phyloP scores from a whole-genome alignment of 768 basidiomycete species.

The Boletus pseudo-olivaceus region DNA sequence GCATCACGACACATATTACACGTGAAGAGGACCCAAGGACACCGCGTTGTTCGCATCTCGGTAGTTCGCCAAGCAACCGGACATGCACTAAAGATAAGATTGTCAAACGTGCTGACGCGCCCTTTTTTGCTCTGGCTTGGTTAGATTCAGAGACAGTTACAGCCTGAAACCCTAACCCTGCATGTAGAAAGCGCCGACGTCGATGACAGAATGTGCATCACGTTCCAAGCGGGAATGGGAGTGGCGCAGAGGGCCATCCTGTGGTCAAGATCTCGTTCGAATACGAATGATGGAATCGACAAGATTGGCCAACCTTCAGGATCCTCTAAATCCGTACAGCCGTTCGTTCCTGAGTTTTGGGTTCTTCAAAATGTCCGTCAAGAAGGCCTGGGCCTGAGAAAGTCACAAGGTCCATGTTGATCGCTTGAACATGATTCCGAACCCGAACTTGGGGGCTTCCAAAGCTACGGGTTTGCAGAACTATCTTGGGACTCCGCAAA shows the following conservation, averaged over 20 bases:
- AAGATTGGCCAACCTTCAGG: constrained; percentile 18
- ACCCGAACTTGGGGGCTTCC: neutral
- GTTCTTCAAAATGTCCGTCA: constrained; percentile 2
- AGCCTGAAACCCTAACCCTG: constrained; percentile 19
- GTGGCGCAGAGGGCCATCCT: neutral
- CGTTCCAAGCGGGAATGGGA: constrained; percentile 1
- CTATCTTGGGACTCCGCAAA: constrained; percentile 19
- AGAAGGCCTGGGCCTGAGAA: constrained; percentile 10
- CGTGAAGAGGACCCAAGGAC: constrained; percentile 30
- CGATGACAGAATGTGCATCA: neutral
- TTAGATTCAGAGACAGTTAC: constrained; percentile 4
- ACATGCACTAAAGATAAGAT: constrained; percentile 14
- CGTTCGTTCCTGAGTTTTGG: constrained; percentile 7
- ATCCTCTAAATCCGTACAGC: constrained; percentile 13
- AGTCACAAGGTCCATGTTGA: constrained; percentile 4
- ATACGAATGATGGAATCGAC: constrained; percentile 12
- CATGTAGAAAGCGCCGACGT: constrained; percentile 7
- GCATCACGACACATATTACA: constrained; percentile 31
- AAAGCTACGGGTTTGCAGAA: neutral
- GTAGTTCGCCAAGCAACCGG: constrained; percentile 20
- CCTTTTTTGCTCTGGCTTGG: constrained; percentile 17
- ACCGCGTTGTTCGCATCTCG: constrained; percentile 24
- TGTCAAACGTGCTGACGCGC: constrained; percentile 18
- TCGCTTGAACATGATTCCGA: constrained; percentile 4
- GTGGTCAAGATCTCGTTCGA: constrained; percentile 20